Evolutionary conservation across 2,329 filamentous ascomycete genomes (phyloP), one percentile per base, ranked within the genome.

Genomic region (Zymoseptoria brevis): DNA sequence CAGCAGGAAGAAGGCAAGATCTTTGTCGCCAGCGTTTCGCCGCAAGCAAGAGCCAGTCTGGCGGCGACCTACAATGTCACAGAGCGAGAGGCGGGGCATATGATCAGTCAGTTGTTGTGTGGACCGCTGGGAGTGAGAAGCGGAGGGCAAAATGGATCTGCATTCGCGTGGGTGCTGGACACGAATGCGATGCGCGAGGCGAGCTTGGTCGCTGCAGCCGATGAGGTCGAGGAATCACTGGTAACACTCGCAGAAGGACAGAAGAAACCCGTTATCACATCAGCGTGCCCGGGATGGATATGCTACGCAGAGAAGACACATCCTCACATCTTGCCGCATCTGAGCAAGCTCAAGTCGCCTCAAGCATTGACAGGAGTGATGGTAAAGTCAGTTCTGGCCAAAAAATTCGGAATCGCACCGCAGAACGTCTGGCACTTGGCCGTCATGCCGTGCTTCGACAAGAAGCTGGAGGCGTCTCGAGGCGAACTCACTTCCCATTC

Each of bases 301-400:
- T 99, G 94, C 76, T 99, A 99, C 71, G 93, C 93, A 24, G 94
- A 99, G 74, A 97, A 99, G 77, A 97, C 93, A 57, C 94, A 99
- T 70, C 91, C 94, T 1, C 87, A 96, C 70, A 86, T 97, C 57
- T 81, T 99, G 54, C 90, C 91, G 26, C 91, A 99, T 73, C 80
- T 99, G 57, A 96, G 92, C 59, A 85, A 85, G 54, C 81, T 97
- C 63, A 99, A 97, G 74, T 96, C 92, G 4, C 93, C 94, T 13
- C 94, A 99, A 74, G 93, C 94, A 24, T 76, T 99, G 56, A 88
- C 89, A 64, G 94, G 94, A 11, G 96, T 91, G 0, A 80, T 97
- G 50, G 74, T 99, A 57, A 99, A 99, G 75, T 93, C 90, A 0
- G 84, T 88, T 0, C 77, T 99, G 41, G 90, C 88, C 73, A 84